Percentiles rank a stretch among this genome's conserved stretches.
Conservation (phyloP, 345 rosid species). For the Kandelia obovata region DNA sequence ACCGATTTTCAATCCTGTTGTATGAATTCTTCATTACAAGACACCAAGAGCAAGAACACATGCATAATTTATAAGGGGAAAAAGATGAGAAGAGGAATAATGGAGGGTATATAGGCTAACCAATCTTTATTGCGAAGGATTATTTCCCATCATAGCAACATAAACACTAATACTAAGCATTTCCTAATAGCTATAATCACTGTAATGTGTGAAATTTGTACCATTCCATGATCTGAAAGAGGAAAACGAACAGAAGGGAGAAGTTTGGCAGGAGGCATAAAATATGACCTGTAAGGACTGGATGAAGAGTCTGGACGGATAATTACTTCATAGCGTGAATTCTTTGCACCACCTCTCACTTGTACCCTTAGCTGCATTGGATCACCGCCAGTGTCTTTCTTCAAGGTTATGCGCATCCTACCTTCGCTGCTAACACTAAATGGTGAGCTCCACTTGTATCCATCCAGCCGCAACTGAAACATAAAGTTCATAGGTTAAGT, state of each 20-base stretch:
- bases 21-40: slow-evolving; percentile 20
- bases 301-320: slow-evolving; percentile 76
- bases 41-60: background rate
- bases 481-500: slow-evolving; percentile 10
- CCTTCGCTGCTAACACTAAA: slow-evolving; percentile 82
- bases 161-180: background rate
- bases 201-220: background rate
- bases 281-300: slow-evolving; percentile 83
- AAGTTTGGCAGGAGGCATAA: slow-evolving; percentile 1
- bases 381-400: slow-evolving; percentile 48
- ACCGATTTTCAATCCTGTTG: slow-evolving; percentile 88
- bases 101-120: too few relatives aligned
- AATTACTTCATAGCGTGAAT: slow-evolving; percentile 84
- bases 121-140: background rate
- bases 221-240: background rate
- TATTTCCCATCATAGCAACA: too few relatives aligned
- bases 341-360: slow-evolving; percentile 87
- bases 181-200: background rate
- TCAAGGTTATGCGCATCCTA: slow-evolving; percentile 59
- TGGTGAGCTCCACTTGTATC: slow-evolving; percentile 84
- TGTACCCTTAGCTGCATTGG: slow-evolving; percentile 63
- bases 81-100: background rate
- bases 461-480: slow-evolving; percentile 67
- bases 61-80: slow-evolving; percentile 8
- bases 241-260: background rate